Evolutionary conservation across 345 rosid species (phyloP), one percentile per base, ranked within the genome.

Genomic region (Heritiera littoralis): DNA sequence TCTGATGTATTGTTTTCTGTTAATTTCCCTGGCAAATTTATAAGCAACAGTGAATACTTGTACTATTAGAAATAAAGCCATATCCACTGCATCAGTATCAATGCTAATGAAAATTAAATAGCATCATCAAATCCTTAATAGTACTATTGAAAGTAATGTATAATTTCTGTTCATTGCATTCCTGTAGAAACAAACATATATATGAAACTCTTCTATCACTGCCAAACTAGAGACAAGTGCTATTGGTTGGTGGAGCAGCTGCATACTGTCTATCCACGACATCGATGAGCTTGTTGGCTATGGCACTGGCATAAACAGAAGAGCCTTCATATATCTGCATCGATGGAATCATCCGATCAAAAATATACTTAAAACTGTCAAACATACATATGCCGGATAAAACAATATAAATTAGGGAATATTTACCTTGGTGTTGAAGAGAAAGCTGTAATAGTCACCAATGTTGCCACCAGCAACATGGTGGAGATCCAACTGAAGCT

Each of bases 381-480:
- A 74, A 38, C 32, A 11, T 56, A 12, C 35, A 11, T 6, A 18
- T 28, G 59, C 59, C 0, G 18, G 5, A 45, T 43, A 67, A n/a
- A 45, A 43, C 7, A 18, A 43, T 48, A 30, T 49, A 20, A 18
- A 69, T 6, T 3, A 46, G 1, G 17, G 23, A 23, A 10, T 28
- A 14, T 14, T 20, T 72, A 95, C 98, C 97, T 93, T 95, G 76
- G 93, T 89, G 86, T 88, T 92, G 76, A 95, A 86, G 76, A 93
- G 81, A 80, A 92, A 92, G 87, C 93, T 89, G 78, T 81, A 86
- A 82, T 90, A 87, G 52, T 95, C 97, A 38, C 98, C 98, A 68
- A 91, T 81, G 49, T 90, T 94, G 70, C 98, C 98, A 46, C 98
- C 95, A 1, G 95, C 93, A 56, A 91, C 94, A 79, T 91, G 98